These are phyloP conservation scores for Hygrophorus russula DNA, from an alignment of 768 basidiomycete genomes.

Conservation along the genomic window DNA sequence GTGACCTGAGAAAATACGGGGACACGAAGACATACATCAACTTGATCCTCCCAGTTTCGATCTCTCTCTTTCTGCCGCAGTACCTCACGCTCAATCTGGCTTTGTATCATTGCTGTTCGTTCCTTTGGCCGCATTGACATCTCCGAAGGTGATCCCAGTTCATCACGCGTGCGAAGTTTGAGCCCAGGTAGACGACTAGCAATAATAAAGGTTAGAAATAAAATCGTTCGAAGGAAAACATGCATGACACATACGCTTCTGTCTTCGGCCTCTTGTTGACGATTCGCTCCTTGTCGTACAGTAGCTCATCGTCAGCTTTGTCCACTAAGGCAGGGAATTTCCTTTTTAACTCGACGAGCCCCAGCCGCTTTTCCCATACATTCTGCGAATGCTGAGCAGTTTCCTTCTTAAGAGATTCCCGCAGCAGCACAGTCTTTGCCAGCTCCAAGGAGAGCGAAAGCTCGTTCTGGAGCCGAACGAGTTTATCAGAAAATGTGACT, in stretches of 20 bases:
- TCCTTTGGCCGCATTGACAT: slow-evolving; percentile 52
- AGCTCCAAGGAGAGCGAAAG: slow-evolving; percentile 63
- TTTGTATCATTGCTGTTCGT: slow-evolving; percentile 46
- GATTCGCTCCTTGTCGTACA: slow-evolving; percentile 60
- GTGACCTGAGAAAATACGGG: not conserved
- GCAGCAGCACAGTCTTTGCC: slow-evolving; percentile 51
- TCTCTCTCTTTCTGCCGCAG: slow-evolving; percentile 60
- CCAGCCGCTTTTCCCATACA: slow-evolving; percentile 73
- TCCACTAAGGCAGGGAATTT: slow-evolving; percentile 50
- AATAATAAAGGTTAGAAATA: slow-evolving; percentile 8
- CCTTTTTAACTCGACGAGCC: slow-evolving; percentile 70
- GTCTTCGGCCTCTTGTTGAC: slow-evolving; percentile 42
- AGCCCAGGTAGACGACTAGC: slow-evolving; percentile 35
- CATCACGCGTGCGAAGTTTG: slow-evolving; percentile 41
- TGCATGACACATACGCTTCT: slow-evolving; percentile 9
- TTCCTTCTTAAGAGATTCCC: slow-evolving; percentile 72
- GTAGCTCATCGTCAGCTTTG: slow-evolving; percentile 61
- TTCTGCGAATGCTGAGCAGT: slow-evolving; percentile 41
- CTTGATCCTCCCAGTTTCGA: slow-evolving; percentile 75
- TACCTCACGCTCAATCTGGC: slow-evolving; percentile 52
- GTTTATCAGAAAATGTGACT: slow-evolving; percentile 79
- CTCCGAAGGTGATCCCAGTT: slow-evolving; percentile 27
- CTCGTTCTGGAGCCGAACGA: slow-evolving; percentile 72
- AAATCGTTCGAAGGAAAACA: not conserved
- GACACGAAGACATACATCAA: slow-evolving; percentile 49